A percentile compares a stretch with the other conserved stretches of the same genome.
phyloP scores from a whole-genome alignment of 257 asterid species.

The Solanum piurae region DNA sequence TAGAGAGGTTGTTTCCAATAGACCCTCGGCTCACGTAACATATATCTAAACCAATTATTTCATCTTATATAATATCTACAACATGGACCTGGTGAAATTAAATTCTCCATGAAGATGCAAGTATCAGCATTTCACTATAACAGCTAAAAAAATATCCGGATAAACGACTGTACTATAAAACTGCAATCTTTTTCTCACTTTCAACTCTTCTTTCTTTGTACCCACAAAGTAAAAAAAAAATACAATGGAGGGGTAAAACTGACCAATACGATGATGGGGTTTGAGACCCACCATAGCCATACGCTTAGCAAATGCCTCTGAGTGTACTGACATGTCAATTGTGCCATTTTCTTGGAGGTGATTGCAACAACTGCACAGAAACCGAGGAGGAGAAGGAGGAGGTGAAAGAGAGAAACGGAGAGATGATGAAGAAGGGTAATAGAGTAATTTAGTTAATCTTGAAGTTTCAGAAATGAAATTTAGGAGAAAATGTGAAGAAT shows the following conservation, averaged over 20 bases:
- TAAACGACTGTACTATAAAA: background rate
- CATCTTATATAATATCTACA: background rate
- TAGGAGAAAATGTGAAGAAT: background rate
- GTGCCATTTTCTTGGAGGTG: constrained; percentile 2
- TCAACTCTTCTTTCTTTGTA: background rate
- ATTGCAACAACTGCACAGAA: constrained; percentile 38
- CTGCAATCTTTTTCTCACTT: background rate
- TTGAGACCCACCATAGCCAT: constrained; percentile 82
- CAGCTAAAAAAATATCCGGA: background rate
- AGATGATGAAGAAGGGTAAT: background rate
- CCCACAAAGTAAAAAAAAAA: background rate
- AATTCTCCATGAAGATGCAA: background rate
- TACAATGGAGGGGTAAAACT: background rate
- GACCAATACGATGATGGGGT: constrained; percentile 75
- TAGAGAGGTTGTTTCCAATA: background rate
- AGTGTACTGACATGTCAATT: constrained; percentile 29
- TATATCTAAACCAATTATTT: background rate
- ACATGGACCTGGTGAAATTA: background rate
- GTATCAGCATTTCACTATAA: background rate
- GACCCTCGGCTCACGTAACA: background rate
- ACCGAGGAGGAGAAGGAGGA: constrained; percentile 16
- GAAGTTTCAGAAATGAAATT: constrained; percentile 9
- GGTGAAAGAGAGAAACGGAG: background rate
- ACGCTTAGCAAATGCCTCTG: constrained; percentile 42
- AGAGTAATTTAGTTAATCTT: background rate